Conservation (phyloP, 768 basidiomycete species). For the Serendipita sp. region DNA sequence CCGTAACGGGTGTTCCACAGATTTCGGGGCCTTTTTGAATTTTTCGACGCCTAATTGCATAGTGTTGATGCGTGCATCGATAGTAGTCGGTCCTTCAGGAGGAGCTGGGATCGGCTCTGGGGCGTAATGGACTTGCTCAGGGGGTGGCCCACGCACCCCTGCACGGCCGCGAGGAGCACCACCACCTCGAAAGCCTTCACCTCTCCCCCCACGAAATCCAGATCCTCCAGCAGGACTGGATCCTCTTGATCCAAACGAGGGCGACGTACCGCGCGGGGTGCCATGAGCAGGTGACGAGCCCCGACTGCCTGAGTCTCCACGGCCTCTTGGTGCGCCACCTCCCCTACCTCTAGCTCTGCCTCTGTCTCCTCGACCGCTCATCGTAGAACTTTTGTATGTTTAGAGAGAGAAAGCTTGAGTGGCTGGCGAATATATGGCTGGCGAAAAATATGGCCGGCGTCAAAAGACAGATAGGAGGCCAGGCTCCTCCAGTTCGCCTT, state of each 20-base stretch:
- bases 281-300: not conserved
- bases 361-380: not conserved
- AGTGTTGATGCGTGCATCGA: constrained; percentile 24
- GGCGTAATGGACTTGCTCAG: constrained; percentile 15
- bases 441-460: no score
- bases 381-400: not conserved
- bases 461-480: no score
- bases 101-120: constrained; percentile 23
- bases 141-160: constrained; percentile 17
- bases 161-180: constrained; percentile 22
- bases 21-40: constrained; percentile 13
- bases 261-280: no score
- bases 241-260: not conserved
- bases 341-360: not conserved
- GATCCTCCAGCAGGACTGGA: not conserved
- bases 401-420: no score
- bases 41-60: constrained; percentile 9
- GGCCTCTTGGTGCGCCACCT: not conserved
- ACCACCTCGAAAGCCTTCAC: constrained; percentile 16
- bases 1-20: constrained; percentile 27
- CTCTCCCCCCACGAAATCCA: constrained; percentile 9
- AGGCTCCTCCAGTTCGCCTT: no score
- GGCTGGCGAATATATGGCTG: no score
- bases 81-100: constrained; percentile 28
- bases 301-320: not conserved